These are phyloP conservation scores for Solanum ossicruentum DNA, from an alignment of 257 asterid genomes.

Conservation along the genomic window DNA sequence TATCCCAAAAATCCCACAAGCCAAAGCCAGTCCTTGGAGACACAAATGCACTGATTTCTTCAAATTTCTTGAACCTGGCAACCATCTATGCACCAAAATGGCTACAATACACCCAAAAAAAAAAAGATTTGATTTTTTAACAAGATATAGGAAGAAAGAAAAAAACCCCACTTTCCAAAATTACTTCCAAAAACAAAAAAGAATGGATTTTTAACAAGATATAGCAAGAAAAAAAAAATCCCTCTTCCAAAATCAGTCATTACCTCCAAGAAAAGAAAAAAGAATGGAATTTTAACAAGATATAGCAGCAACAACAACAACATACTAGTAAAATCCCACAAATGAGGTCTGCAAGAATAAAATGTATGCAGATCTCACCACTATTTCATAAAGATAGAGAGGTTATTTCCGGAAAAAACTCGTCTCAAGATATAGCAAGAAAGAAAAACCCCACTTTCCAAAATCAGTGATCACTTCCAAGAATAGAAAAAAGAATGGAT, in stretches of 20 bases:
- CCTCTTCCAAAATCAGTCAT: not conserved
- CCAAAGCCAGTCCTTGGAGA: conserved; percentile 86
- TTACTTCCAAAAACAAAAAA: not conserved
- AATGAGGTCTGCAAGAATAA: accelerated
- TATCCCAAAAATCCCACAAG: conserved; percentile 73
- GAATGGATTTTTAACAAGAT: not conserved
- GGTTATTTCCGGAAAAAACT: no score
- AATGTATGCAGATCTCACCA: no score
- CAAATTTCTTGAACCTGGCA: conserved; percentile 73
- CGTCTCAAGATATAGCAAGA: not conserved
- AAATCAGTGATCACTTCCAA: not conserved
- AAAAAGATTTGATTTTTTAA: not conserved
- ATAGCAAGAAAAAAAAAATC: not conserved
- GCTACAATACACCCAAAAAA: conserved; percentile 28
- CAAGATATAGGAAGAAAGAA: not conserved
- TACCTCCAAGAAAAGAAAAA: not conserved
- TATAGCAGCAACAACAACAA: no score
- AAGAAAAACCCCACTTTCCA: not conserved
- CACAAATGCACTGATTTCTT: conserved; percentile 73
- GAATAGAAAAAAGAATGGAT: not conserved
- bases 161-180: not conserved
- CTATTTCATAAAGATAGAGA: no score
- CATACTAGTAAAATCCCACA: no score
- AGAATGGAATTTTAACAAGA: not conserved
- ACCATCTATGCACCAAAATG: conserved; percentile 79